phyloP scores from a whole-genome alignment of 78 protist species.

The Polysphondylium violaceum region DNA sequence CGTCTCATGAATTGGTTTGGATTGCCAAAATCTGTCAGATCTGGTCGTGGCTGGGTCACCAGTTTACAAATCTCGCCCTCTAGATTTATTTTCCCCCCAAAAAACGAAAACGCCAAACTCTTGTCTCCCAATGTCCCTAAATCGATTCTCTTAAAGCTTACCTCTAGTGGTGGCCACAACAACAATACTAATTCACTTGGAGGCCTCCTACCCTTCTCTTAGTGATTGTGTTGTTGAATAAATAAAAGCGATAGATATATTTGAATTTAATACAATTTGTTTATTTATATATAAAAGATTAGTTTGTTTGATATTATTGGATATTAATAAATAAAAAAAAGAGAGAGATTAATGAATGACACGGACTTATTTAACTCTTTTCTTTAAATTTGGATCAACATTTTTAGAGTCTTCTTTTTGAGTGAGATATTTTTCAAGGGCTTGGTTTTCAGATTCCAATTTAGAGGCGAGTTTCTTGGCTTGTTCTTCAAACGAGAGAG shows the following conservation, averaged over 20 bases:
- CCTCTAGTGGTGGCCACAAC: background rate
- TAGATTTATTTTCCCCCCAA: constrained; percentile 70
- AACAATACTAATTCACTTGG: too few relatives aligned
- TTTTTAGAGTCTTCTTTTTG: constrained; percentile 25
- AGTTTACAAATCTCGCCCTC: constrained; percentile 65
- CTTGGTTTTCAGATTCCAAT: constrained; percentile 48
- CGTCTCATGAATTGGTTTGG: constrained; percentile 56
- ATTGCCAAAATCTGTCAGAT: constrained; percentile 20
- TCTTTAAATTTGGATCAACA: background rate
- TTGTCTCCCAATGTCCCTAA: background rate
- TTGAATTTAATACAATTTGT: background rate
- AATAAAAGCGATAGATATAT: background rate
- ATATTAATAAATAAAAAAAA: background rate
- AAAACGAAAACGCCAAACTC: constrained; percentile 45
- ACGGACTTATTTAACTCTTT: background rate
- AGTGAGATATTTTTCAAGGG: constrained; percentile 43
- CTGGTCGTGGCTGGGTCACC: constrained; percentile 74
- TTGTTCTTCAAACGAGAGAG: constrained; percentile 66
- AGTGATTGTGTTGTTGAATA: background rate
- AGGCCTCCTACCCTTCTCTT: constrained; percentile 8
- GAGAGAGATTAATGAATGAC: background rate
- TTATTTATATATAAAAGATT: background rate
- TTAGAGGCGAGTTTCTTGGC: constrained; percentile 63
- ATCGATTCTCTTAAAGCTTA: background rate
- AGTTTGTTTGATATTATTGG: background rate